Conservation (phyloP, 805 yeast genomes). For the Zygosaccharomyces kombuchaensis region DNA sequence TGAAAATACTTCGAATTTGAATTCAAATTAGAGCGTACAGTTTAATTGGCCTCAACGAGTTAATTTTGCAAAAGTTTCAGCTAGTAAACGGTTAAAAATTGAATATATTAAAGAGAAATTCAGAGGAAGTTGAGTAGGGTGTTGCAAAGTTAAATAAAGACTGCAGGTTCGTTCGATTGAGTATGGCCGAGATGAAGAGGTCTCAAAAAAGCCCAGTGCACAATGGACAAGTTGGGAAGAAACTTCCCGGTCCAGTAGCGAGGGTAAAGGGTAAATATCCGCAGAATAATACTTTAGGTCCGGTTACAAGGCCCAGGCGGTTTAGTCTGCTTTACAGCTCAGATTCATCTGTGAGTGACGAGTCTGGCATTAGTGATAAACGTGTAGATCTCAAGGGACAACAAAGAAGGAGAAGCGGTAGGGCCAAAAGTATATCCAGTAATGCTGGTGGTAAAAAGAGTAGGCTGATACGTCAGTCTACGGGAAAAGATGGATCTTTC, state of each 20-base stretch:
- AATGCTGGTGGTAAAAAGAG: conserved; percentile 32
- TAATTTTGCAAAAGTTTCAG: background rate
- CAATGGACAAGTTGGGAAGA: conserved; percentile 12
- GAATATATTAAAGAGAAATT: background rate
- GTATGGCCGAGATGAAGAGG: conserved; percentile 24
- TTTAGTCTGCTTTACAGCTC: conserved; percentile 45
- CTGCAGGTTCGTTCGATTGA: background rate
- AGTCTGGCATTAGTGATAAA: conserved; percentile 33
- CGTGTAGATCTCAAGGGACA: conserved; percentile 16
- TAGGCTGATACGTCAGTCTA: conserved; percentile 35
- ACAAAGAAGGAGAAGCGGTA: conserved; percentile 16
- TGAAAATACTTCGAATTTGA: background rate
- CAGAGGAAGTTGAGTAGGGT: background rate
- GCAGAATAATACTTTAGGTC: background rate
- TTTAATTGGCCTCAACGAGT: background rate
- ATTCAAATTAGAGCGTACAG: background rate
- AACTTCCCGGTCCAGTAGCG: conserved; percentile 10
- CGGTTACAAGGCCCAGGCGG: conserved; percentile 35
- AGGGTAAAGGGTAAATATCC: conserved; percentile 8
- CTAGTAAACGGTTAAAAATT: background rate
- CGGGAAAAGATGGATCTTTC: conserved; percentile 12
- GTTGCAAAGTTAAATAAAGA: background rate
- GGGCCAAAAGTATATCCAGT: conserved; percentile 24
- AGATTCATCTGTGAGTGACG: conserved; percentile 38
- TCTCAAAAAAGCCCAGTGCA: conserved; percentile 22